These are phyloP conservation scores for Aspergillus nomiae DNA, from an alignment of 2,329 filamentous ascomycete species.

Conservation along the genomic window DNA sequence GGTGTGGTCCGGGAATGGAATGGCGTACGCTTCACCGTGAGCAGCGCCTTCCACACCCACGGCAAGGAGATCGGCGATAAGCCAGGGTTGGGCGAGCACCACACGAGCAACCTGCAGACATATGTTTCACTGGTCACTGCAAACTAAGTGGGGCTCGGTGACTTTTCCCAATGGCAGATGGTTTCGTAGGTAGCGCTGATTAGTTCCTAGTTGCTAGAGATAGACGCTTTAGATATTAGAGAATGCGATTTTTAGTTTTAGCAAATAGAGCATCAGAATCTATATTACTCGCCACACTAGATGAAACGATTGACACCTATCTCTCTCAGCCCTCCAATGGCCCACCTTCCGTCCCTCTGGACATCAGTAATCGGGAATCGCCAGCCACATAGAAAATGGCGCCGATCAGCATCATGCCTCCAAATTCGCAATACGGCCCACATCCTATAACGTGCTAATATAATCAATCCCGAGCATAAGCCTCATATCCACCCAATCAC, in stretches of 20 bases:
- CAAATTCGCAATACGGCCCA: background rate
- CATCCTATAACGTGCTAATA: background rate
- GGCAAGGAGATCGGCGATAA: background rate
- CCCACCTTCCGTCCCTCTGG: too few species aligned
- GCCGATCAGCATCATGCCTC: background rate
- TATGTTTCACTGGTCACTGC: background rate
- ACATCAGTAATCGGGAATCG: background rate
- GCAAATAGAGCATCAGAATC: background rate
- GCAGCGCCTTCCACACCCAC: background rate
- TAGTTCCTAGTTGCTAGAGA: background rate
- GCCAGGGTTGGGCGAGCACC: background rate
- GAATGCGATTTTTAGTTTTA: background rate
- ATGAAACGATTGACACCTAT: background rate
- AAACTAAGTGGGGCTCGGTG: background rate
- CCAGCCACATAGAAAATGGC: background rate
- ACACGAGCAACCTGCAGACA: slow-evolving; percentile 1
- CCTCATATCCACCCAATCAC: background rate
- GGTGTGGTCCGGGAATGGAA: background rate
- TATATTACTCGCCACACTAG: background rate
- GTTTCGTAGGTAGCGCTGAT: background rate
- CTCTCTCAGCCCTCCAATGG: background rate
- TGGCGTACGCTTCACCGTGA: background rate
- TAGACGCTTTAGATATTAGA: background rate
- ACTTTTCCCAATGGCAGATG: background rate
- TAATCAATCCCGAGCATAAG: background rate